Percentiles rank a stretch among this genome's conserved stretches.
Evolutionary conservation across 805 yeast genomes (phyloP).

Genomic region (Spathaspora gorwiae): DNA sequence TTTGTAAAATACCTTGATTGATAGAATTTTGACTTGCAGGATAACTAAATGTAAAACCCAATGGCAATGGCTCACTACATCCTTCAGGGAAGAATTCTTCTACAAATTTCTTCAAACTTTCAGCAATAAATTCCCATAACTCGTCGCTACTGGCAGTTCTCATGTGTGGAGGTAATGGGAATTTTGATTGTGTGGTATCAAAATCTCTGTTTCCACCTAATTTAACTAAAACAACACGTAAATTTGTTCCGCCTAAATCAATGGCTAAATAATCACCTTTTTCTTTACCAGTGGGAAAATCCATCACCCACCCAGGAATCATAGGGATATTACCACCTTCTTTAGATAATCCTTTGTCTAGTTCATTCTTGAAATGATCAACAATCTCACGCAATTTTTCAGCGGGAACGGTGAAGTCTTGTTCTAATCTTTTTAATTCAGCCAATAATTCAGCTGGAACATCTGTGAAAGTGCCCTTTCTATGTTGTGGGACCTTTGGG

Average conservation of each 20-base stretch:
- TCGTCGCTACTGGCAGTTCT: conserved; percentile 76
- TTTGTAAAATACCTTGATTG: conserved; percentile 80
- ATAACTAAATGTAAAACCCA: conserved; percentile 94
- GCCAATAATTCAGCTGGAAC: conserved; percentile 60
- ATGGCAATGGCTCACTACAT: conserved; percentile 53
- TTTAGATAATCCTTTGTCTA: conserved; percentile 73
- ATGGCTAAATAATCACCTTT: conserved; percentile 87
- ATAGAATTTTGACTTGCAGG: conserved; percentile 83
- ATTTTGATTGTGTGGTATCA: conserved; percentile 83
- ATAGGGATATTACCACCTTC: conserved; percentile 87
- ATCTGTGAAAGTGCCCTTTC: conserved; percentile 59
- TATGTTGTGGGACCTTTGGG: conserved; percentile 76
- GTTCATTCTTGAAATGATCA: conserved; percentile 71
- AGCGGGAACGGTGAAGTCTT: conserved; percentile 56
- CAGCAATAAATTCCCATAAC: conserved; percentile 84
- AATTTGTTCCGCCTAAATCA: conserved; percentile 96
- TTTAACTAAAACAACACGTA: conserved; percentile 85
- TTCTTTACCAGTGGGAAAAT: conserved; percentile 88
- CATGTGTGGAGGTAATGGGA: conserved; percentile 67
- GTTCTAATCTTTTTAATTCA: conserved; percentile 56
- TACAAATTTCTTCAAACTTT: conserved; percentile 67
- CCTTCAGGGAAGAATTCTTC: conserved; percentile 67
- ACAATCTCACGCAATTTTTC: conserved; percentile 62
- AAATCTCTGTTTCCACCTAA: conserved; percentile 81
- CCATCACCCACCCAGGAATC: conserved; percentile 97